These are phyloP conservation scores for Cajanus cajan DNA, from an alignment of 306 rosid genomes.

Conservation along the genomic window DNA sequence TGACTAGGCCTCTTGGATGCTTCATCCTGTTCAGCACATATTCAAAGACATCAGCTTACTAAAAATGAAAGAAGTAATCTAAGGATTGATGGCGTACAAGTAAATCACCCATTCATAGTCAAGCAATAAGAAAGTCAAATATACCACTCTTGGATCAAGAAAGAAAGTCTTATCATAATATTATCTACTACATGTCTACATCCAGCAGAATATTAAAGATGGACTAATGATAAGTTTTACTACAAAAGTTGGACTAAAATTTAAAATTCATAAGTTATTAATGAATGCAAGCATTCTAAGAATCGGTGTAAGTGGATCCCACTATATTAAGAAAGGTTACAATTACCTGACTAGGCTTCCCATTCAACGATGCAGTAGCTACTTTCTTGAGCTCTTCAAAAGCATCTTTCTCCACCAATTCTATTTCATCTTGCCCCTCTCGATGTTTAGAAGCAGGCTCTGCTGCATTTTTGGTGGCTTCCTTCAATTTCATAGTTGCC, in stretches of 20 bases:
- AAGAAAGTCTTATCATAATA: not conserved
- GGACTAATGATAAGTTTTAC: not conserved
- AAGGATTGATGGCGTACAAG: not conserved
- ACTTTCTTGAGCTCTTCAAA: not conserved
- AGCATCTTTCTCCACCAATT: not conserved
- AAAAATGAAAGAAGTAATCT: not conserved
- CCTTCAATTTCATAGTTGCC: not conserved
- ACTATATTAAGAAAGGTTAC: not conserved
- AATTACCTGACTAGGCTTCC: not conserved
- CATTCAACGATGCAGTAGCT: not conserved
- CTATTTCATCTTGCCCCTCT: not conserved
- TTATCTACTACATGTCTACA: not conserved
- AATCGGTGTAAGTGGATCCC: not conserved
- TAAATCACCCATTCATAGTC: not conserved
- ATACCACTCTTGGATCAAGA: not conserved
- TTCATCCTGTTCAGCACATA: not conserved
- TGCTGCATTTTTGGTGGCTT: not conserved
- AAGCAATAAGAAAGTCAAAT: conserved; percentile 40
- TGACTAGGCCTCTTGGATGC: not conserved
- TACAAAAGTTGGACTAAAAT: not conserved
- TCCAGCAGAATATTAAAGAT: not conserved
- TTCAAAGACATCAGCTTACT: not conserved
- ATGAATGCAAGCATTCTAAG: not conserved
- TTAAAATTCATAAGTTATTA: not conserved
- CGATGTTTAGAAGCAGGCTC: not conserved